phyloP scores from a whole-genome alignment of 164 flowering plant genomes.

The Berberis vulgaris region DNA sequence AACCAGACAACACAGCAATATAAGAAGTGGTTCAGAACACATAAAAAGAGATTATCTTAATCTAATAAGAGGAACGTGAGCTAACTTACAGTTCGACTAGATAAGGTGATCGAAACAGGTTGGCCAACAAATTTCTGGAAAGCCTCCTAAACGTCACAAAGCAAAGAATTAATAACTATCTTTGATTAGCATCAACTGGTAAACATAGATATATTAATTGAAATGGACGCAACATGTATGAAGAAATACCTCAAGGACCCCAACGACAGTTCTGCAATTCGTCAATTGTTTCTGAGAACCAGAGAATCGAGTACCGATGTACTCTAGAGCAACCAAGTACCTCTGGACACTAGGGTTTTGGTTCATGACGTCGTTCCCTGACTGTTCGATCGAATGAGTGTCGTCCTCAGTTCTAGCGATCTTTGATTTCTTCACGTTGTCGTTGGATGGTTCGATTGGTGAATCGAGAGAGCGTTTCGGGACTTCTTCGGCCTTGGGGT shows the following conservation, averaged over 20 bases:
- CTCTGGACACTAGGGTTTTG: slow-evolving; percentile 59
- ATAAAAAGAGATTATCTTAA: background rate
- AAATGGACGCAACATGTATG: background rate
- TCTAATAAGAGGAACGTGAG: too few species aligned
- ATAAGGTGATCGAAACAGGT: slow-evolving; percentile 72
- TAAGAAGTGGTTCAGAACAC: background rate
- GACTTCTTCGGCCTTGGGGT: background rate
- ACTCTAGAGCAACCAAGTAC: slow-evolving; percentile 82
- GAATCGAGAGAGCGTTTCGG: background rate
- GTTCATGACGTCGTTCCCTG: slow-evolving; percentile 22
- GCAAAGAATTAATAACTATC: background rate
- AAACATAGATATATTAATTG: background rate
- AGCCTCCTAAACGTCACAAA: slow-evolving; percentile 48
- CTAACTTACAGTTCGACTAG: slow-evolving; percentile 83
- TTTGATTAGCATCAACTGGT: background rate
- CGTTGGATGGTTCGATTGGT: background rate
- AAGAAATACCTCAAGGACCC: slow-evolving; percentile 61
- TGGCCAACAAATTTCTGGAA: slow-evolving; percentile 76
- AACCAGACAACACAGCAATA: background rate
- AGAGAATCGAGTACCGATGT: slow-evolving; percentile 76
- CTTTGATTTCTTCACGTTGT: slow-evolving; percentile 27
- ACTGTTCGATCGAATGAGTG: slow-evolving; percentile 5
- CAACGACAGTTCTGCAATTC: slow-evolving; percentile 70
- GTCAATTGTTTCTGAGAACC: slow-evolving; percentile 72
- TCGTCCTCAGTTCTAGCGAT: slow-evolving; percentile 18